A percentile compares a stretch with the other conserved stretches of the same genome.
Conservation (phyloP, 352 stramenopile genomes). For the Detonula confervacea region DNA sequence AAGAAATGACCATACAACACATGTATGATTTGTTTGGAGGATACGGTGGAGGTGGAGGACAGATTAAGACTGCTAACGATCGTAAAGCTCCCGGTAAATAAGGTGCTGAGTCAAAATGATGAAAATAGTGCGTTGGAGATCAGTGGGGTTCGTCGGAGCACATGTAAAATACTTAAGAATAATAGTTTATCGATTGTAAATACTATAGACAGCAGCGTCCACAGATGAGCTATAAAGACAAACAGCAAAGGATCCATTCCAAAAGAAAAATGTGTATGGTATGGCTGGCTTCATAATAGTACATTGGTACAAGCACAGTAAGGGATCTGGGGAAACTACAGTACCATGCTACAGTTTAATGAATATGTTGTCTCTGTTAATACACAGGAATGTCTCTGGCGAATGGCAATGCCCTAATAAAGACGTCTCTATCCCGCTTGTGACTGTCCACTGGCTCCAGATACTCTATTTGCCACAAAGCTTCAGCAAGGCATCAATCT, state of each 20-base stretch:
- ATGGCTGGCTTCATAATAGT: no score
- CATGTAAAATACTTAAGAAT: constrained; percentile 8
- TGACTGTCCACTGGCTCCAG: neutral
- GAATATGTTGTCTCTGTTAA: no score
- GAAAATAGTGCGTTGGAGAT: neutral
- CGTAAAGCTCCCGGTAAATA: constrained; percentile 67
- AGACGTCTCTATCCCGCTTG: neutral
- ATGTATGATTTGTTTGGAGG: constrained; percentile 72
- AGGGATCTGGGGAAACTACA: no score
- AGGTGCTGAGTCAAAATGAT: no score
- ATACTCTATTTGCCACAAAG: neutral
- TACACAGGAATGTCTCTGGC: no score
- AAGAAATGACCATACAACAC: constrained; percentile 69
- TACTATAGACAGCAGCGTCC: no score
- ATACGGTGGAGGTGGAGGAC: constrained; percentile 58
- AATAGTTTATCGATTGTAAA: no score
- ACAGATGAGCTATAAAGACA: no score
- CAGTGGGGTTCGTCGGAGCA: neutral
- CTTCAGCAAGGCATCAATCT: constrained; percentile 17
- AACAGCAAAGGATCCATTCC: no score
- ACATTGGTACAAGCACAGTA: no score
- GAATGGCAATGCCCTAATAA: neutral
- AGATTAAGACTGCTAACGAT: constrained; percentile 71
- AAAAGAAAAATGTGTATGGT: no score
- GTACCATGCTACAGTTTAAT: no score